Evolutionary conservation across 1,139 yeast genomes (phyloP).

Genomic region (Suhomyces bolitotheri): DNA sequence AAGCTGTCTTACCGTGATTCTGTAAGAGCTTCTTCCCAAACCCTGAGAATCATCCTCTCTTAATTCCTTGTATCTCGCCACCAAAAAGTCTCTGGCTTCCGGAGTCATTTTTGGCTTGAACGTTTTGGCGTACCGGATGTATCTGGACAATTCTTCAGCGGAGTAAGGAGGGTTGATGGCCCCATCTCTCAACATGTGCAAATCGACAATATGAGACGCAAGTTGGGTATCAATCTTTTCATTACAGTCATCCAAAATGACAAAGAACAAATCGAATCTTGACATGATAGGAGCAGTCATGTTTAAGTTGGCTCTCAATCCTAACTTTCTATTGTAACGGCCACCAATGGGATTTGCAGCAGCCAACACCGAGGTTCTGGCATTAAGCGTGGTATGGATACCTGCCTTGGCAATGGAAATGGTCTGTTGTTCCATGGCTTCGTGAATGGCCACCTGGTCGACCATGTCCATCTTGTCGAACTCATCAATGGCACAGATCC

Average conservation of each 20-base stretch:
- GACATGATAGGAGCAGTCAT: constrained; percentile 99
- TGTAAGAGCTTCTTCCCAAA: constrained; percentile 78
- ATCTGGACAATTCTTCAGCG: constrained; percentile 85
- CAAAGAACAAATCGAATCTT: constrained; percentile 93
- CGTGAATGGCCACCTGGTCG: constrained; percentile 98
- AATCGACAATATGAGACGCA: constrained; percentile 88
- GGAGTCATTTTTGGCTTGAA: constrained; percentile 87
- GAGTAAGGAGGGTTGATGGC: constrained; percentile 90
- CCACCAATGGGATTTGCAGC: constrained; percentile 99
- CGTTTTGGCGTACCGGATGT: constrained; percentile 89
- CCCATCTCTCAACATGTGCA: constrained; percentile 88
- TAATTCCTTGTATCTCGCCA: constrained; percentile 79
- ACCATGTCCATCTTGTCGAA: constrained; percentile 95
- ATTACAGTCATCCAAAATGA: constrained; percentile 91
- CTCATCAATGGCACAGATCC: constrained; percentile 97
- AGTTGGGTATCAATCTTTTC: constrained; percentile 86
- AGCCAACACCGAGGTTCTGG: constrained; percentile 92
- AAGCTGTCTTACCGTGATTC: constrained; percentile 95
- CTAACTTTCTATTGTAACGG: constrained; percentile 82
- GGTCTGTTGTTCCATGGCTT: constrained; percentile 99
- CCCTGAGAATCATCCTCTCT: constrained; percentile 94
- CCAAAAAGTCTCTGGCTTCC: constrained; percentile 77
- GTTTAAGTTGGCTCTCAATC: constrained; percentile 82
- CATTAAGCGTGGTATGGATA: constrained; percentile 94
- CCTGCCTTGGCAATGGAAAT: constrained; percentile 98